Percentiles rank a stretch among this genome's conserved stretches.
Evolutionary conservation across 176 grass and related monocot genomes (phyloP).

Genomic region (Avena eriantha): DNA sequence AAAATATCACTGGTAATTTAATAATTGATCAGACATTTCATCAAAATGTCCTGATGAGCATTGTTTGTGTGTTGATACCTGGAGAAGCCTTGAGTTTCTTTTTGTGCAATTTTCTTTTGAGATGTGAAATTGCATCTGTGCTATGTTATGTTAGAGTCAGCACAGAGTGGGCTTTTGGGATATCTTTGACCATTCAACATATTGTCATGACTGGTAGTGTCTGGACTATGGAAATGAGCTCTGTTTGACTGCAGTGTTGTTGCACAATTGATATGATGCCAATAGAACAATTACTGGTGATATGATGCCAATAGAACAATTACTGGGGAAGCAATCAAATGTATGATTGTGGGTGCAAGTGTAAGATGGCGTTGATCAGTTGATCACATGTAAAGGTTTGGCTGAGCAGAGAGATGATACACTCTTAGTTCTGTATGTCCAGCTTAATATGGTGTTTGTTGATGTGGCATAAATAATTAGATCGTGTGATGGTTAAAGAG

Average conservation of each 20-base stretch:
- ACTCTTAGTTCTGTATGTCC: constrained; percentile 18
- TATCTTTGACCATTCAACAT: constrained; percentile 19
- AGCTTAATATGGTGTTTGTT: constrained; percentile 32
- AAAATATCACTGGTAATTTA: not conserved
- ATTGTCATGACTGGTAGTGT: constrained; percentile 12
- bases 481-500: not conserved
- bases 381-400: not conserved
- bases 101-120: not conserved
- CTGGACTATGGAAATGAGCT: constrained; percentile 29
- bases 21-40: constrained; percentile 4
- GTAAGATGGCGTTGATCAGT: not conserved
- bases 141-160: constrained; percentile 7
- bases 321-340: constrained; percentile 23
- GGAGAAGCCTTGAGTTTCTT: not conserved
- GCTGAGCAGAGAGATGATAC: constrained; percentile 3
- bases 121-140: constrained; percentile 28
- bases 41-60: not conserved
- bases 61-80: not conserved
- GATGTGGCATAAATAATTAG: not conserved
- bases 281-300: not conserved
- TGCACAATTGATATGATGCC: not conserved
- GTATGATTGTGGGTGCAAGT: constrained; percentile 19
- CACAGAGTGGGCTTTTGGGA: not conserved
- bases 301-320: not conserved
- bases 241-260: not conserved